Conservation (phyloP, 2,329 filamentous ascomycete genomes). For the Onygenales sp. region DNA sequence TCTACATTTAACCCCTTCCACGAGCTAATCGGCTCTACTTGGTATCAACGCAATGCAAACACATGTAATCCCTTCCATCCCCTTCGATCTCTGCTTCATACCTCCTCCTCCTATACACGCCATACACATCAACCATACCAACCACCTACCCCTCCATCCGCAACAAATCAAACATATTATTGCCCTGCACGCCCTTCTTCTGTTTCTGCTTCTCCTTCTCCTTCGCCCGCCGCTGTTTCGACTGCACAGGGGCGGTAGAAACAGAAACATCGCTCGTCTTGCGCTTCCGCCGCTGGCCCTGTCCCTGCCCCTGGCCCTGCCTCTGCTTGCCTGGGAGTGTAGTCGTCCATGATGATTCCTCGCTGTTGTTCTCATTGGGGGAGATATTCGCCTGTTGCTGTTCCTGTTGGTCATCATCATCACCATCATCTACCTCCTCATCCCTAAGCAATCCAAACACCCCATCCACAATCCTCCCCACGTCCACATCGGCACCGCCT, state of each 20-base stretch:
- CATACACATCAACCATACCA: background rate
- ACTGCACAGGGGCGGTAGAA: background rate
- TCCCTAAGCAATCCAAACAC: background rate
- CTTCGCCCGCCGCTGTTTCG: slow-evolving; percentile 8
- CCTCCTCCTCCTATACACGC: too few relatives aligned
- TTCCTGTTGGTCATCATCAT: slow-evolving; percentile 4
- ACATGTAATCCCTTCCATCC: too few relatives aligned
- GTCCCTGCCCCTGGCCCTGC: too few relatives aligned
- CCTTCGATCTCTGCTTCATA: too few relatives aligned
- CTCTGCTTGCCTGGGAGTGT: background rate
- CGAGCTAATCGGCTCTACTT: too few relatives aligned
- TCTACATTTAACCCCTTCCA: too few relatives aligned
- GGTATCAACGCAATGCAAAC: too few relatives aligned
- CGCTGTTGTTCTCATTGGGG: background rate
- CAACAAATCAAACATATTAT: slow-evolving; percentile 8
- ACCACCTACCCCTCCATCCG: background rate
- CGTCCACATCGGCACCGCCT: background rate
- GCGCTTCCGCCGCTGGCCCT: background rate
- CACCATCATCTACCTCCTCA: background rate
- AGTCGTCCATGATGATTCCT: background rate
- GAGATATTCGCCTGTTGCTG: background rate
- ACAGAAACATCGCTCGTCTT: background rate
- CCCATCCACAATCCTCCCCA: background rate
- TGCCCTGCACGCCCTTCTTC: background rate
- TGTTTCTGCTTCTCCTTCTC: slow-evolving; percentile 1